Base-by-base conservation (phyloP, 1,139 yeast genomes). In the Suhomyces panamericanus region DNA sequence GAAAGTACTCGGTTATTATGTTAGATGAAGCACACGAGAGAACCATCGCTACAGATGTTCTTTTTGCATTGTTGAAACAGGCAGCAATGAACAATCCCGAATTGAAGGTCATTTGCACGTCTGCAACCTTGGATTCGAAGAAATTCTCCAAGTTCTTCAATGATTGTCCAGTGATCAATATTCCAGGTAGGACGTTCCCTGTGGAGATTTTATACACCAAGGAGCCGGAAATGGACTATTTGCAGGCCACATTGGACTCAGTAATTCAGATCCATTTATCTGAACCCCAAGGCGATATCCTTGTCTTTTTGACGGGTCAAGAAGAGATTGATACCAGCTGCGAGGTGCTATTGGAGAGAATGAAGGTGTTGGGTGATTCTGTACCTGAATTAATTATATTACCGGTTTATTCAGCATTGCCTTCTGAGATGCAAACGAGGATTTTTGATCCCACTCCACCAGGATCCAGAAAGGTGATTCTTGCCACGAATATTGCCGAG, bases 11-110 rank as follows among this genome's bases (percentile, higher is more conserved):
- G 0, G 93, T 87, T 1, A 84, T 90, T 13, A 87, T 90, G 90
- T 69, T 90, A 43, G 98, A 90, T 67, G 98, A 90, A 64, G 97
- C 97, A 0, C 99, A 93, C 64, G 99, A 93, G 64, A 77, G 99
- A 57, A 91, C 98, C 0, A 81, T 93, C 37, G 87, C 97, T 0
- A 93, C 98, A 0, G 99, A 93, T 72, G 87, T 93, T 4, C 67
- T 93, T 30, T 90, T 93, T 73, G 96, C 96, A 0, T 67, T 93
- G 38, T 66, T 93, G 50, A 87, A 90, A 55, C 75, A 84, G 49
- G 95, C 96, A 0, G 78, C 85, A 0, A 56, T 61, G 14, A 67
- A 80, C 39, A 80, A 95, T 47, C 95, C 96, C 0, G 82, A 85
- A 44, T 67, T 93, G 46, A 85, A 85, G 57, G 73, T 91, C 4